phyloP scores from a whole-genome alignment of 1,284 basidiomycete species.

The Ceratobasidium papillatum region DNA sequence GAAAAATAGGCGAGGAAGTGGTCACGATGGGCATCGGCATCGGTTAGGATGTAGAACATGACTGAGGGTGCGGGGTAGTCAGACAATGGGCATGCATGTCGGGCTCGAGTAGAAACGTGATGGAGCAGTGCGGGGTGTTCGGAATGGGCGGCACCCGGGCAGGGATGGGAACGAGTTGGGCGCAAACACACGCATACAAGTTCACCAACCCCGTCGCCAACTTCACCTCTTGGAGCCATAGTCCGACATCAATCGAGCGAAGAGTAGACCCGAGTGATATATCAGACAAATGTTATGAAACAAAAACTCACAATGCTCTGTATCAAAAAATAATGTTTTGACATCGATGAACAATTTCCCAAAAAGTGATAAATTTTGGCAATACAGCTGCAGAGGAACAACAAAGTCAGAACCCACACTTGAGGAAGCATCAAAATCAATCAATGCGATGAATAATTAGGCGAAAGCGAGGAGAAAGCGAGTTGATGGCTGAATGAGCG shows the following conservation, averaged over 20 bases:
- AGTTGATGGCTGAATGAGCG: conserved; percentile 16
- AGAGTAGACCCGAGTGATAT: background rate
- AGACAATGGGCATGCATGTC: conserved; percentile 15
- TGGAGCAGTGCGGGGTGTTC: background rate
- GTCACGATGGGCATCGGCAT: conserved; percentile 79
- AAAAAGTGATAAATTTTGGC: conserved; percentile 94
- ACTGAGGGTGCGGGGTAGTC: conserved; percentile 63
- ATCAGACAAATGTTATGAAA: background rate
- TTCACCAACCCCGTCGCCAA: background rate
- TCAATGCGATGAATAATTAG: conserved; percentile 15
- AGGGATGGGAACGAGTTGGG: background rate
- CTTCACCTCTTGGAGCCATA: background rate
- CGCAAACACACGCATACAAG: conserved; percentile 14
- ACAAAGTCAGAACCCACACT: conserved; percentile 11
- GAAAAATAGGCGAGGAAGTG: conserved; percentile 95
- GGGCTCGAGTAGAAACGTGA: conserved; percentile 5
- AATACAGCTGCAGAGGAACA: conserved; percentile 74
- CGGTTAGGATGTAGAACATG: conserved; percentile 92
- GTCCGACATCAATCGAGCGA: conserved; percentile 22
- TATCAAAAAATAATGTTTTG: conserved; percentile 96
- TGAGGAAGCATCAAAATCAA: background rate
- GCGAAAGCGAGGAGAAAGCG: conserved; percentile 24
- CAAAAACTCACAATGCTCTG: conserved; percentile 72
- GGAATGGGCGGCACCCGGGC: background rate
- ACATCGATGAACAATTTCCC: conserved; percentile 99